Evolutionary conservation across 106 monocot genomes (phyloP).

Genomic region (Dactylorhiza incarnata): DNA sequence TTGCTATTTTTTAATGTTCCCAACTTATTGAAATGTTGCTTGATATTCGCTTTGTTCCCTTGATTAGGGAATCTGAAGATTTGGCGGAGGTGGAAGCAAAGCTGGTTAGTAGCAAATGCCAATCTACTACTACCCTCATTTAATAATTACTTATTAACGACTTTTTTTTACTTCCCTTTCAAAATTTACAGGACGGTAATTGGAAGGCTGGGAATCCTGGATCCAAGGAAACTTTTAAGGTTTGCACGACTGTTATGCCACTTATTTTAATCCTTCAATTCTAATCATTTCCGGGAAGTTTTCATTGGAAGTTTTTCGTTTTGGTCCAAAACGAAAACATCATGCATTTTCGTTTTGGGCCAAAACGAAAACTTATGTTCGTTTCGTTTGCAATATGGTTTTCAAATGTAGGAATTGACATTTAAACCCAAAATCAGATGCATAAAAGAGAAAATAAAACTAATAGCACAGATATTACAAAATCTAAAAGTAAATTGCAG

Average conservation of each 20-base stretch:
- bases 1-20: conserved; percentile 3
- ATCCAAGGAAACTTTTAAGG: conserved; percentile 56
- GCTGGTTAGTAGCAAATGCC: conserved; percentile 53
- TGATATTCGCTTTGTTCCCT: conserved; percentile 1
- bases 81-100: conserved; percentile 92
- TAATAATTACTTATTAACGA: neutral
- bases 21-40: neutral
- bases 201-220: conserved; percentile 39
- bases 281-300: too few relatives aligned
- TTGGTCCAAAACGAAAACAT: too few relatives aligned
- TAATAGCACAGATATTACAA: too few relatives aligned
- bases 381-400: too few relatives aligned
- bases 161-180: conserved; percentile 6
- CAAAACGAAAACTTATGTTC: too few relatives aligned
- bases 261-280: neutral
- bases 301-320: too few relatives aligned
- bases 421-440: too few relatives aligned
- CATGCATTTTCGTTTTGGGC: too few relatives aligned
- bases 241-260: conserved; percentile 13
- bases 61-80: conserved; percentile 69
- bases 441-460: too few relatives aligned
- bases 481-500: neutral
- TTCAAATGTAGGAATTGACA: too few relatives aligned
- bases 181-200: conserved; percentile 56
- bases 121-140: neutral